Evolutionary conservation across 2,329 filamentous ascomycete species (phyloP).

Genomic region (Ciborinia camelliae): DNA sequence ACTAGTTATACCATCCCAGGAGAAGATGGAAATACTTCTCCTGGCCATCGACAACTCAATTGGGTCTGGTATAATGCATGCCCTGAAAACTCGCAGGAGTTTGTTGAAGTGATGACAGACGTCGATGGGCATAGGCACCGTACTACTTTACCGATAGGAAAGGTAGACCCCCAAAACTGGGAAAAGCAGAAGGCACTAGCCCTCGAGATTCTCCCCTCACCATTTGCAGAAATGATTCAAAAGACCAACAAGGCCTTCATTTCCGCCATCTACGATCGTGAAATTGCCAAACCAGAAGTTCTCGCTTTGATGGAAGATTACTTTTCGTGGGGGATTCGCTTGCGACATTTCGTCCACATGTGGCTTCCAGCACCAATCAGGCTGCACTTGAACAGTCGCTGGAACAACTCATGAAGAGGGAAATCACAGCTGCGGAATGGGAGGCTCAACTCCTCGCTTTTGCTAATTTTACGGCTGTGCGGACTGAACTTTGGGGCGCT

Average conservation of each 20-base stretch:
- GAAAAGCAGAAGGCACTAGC: background rate
- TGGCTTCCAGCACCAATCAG: conserved; percentile 19
- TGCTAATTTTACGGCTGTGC: background rate
- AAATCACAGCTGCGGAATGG: background rate
- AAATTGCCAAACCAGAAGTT: background rate
- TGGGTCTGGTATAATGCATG: conserved; percentile 6
- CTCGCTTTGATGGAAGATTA: conserved; percentile 19
- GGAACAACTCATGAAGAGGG: conserved; percentile 13
- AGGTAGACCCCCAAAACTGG: background rate
- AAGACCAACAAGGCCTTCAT: conserved; percentile 21
- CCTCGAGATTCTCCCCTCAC: background rate
- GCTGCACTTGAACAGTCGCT: conserved; percentile 13
- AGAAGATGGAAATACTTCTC: background rate
- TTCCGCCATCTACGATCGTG: conserved; percentile 4
- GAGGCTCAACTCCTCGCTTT: conserved; percentile 3
- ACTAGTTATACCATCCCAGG: background rate
- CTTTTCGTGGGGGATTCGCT: conserved; percentile 22
- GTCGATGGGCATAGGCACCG: background rate
- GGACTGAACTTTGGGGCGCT: conserved; percentile 13
- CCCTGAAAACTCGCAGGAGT: background rate
- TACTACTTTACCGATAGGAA: background rate
- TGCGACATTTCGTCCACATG: conserved; percentile 14
- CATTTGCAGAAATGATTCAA: conserved; percentile 18
- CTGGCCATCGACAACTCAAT: background rate
- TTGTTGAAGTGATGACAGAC: background rate